These are phyloP conservation scores for Saccharomycopsis sp. DNA, from an alignment of 805 yeast species.

Conservation along the genomic window DNA sequence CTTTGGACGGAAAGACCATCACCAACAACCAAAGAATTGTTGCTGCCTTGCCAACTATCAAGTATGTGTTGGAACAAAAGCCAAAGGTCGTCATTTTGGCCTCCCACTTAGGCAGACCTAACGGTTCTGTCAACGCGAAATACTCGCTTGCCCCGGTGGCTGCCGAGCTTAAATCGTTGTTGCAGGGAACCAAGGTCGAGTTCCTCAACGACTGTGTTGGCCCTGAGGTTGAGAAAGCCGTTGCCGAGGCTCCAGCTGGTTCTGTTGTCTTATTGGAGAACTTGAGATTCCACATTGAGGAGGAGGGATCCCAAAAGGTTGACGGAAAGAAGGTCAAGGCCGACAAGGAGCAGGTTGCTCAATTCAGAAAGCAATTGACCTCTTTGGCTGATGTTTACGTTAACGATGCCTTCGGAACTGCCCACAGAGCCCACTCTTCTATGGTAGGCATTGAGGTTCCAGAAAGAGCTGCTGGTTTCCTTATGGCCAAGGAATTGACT, in stretches of 20 bases:
- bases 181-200: conserved; percentile 57
- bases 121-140: conserved; percentile 81
- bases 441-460: conserved; percentile 97
- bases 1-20: conserved; percentile 91
- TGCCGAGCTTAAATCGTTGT: conserved; percentile 73
- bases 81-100: conserved; percentile 92
- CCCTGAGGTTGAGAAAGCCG: conserved; percentile 74
- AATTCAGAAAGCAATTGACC: conserved; percentile 85
- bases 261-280: conserved; percentile 88
- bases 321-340: conserved; percentile 95
- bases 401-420: conserved; percentile 98
- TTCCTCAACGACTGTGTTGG: conserved; percentile 94
- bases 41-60: conserved; percentile 97
- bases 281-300: conserved; percentile 97
- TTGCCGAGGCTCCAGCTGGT: conserved; percentile 68
- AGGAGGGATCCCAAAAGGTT: conserved; percentile 89
- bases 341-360: conserved; percentile 70
- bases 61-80: conserved; percentile 85
- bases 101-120: conserved; percentile 98
- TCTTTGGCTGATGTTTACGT: conserved; percentile 94
- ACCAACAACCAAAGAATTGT: conserved; percentile 99
- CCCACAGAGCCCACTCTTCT: conserved; percentile 99
- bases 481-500: conserved; percentile 93
- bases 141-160: conserved; percentile 93
- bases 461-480: conserved; percentile 98